Evolutionary conservation across 192 early-diverging fungal species (phyloP).

Genomic region (Chytriomyces confervae): DNA sequence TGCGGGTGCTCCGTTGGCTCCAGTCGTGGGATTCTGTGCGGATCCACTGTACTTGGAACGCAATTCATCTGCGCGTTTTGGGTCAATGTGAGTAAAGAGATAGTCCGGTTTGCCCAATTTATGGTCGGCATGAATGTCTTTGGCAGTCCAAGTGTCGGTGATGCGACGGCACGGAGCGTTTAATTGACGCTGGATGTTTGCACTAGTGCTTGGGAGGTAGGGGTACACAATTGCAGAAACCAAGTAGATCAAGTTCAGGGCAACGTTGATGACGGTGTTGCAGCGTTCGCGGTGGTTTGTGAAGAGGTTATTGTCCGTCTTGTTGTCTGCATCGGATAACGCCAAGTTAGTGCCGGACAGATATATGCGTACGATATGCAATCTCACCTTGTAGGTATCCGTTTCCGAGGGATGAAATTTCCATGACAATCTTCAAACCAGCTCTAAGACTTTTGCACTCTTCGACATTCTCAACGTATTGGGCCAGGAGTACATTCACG

Average conservation of each 20-base stretch:
- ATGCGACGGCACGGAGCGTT: slow-evolving; percentile 80
- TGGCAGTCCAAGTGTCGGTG: slow-evolving; percentile 70
- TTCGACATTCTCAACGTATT: slow-evolving; percentile 82
- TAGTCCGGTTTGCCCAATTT: slow-evolving; percentile 85
- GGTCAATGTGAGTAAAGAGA: slow-evolving; percentile 89
- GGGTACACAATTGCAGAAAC: slow-evolving; percentile 86
- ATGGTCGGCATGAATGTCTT: slow-evolving; percentile 85
- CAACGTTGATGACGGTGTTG: slow-evolving; percentile 82
- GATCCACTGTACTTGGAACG: slow-evolving; percentile 79
- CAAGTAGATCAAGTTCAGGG: slow-evolving; percentile 89
- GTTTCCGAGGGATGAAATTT: slow-evolving; percentile 94
- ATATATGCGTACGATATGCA: neutral
- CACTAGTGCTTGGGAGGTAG: slow-evolving; percentile 89
- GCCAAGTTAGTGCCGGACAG: neutral
- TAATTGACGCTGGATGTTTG: slow-evolving; percentile 80
- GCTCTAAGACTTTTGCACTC: slow-evolving; percentile 77
- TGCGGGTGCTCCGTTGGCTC: slow-evolving; percentile 11
- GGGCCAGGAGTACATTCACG: slow-evolving; percentile 75
- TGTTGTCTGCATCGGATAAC: slow-evolving; percentile 61
- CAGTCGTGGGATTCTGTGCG: slow-evolving; percentile 18
- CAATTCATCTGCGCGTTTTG: slow-evolving; percentile 80
- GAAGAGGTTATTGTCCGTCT: slow-evolving; percentile 90
- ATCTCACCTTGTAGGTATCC: slow-evolving; percentile 77
- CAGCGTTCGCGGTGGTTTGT: slow-evolving; percentile 76
- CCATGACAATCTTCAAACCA: slow-evolving; percentile 87